Evolutionary conservation across 805 yeast species (phyloP).

Genomic region (Hanseniaspora meyeri): DNA sequence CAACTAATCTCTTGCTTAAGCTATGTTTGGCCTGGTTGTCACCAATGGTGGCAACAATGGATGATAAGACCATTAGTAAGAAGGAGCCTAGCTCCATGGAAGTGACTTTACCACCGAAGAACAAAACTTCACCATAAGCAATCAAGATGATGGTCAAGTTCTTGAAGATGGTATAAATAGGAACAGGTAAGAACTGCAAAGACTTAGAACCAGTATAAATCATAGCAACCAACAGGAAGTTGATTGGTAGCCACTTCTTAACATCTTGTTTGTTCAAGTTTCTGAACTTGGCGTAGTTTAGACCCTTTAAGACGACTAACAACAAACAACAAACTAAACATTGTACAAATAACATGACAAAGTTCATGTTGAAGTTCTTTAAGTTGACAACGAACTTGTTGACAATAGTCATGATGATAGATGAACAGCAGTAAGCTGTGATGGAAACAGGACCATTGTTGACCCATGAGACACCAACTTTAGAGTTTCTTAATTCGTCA

Average conservation of each 20-base stretch:
- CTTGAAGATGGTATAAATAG: slow-evolving; percentile 96
- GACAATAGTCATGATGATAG: slow-evolving; percentile 94
- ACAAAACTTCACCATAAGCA: slow-evolving; percentile 94
- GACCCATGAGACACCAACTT: slow-evolving; percentile 19
- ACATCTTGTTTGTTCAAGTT: slow-evolving; percentile 78
- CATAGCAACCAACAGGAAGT: slow-evolving; percentile 79
- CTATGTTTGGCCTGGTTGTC: slow-evolving; percentile 35
- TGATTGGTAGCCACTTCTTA: slow-evolving; percentile 90
- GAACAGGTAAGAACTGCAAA: slow-evolving; percentile 77
- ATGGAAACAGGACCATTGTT: slow-evolving; percentile 53
- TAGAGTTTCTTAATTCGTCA: slow-evolving; percentile 13
- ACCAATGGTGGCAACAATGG: slow-evolving; percentile 92
- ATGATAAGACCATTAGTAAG: slow-evolving; percentile 82
- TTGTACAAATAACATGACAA: slow-evolving; percentile 80
- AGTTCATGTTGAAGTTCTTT: slow-evolving; percentile 69
- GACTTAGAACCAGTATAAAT: slow-evolving; percentile 95
- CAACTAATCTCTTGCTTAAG: slow-evolving; percentile 17
- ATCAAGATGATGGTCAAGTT: slow-evolving; percentile 90
- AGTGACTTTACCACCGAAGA: slow-evolving; percentile 91
- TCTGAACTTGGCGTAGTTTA: slow-evolving; percentile 76
- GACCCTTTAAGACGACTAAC: slow-evolving; percentile 56
- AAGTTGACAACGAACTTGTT: slow-evolving; percentile 80
- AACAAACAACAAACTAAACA: slow-evolving; percentile 68
- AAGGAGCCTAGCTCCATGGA: slow-evolving; percentile 83
- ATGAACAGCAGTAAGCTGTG: slow-evolving; percentile 76